Percentiles rank a stretch among this genome's conserved stretches.
phyloP scores from a whole-genome alignment of 2,329 filamentous ascomycete species.

The Phaeosphaeriaceae sp. region DNA sequence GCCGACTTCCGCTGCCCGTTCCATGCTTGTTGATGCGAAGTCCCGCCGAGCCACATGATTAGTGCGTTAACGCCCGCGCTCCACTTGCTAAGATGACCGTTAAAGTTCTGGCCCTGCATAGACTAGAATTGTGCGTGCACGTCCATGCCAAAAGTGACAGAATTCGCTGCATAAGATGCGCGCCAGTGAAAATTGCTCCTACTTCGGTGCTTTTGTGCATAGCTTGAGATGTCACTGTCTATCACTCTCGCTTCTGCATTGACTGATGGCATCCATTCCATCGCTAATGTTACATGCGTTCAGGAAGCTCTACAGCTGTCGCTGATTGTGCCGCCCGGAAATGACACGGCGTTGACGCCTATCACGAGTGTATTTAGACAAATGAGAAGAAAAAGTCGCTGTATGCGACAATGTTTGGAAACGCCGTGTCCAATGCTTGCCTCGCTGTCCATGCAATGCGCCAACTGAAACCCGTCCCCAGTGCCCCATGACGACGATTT shows the following conservation, averaged over 20 bases:
- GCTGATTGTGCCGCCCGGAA: neutral
- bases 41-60: neutral
- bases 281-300: neutral
- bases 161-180: neutral
- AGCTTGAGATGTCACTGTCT: neutral
- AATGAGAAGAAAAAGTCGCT: constrained; percentile 13
- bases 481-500: constrained; percentile 1
- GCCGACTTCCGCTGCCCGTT: neutral
- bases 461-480: constrained; percentile 20
- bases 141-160: neutral
- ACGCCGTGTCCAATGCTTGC: constrained; percentile 34
- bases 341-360: constrained; percentile 1
- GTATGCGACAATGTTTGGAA: constrained; percentile 23
- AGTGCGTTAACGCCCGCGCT: neutral
- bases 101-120: neutral
- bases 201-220: neutral
- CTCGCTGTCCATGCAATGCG: constrained; percentile 17
- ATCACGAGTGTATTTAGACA: neutral
- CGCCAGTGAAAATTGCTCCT: neutral
- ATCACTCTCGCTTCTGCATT: neutral
- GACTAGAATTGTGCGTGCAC: neutral
- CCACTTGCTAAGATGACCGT: neutral
- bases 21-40: neutral
- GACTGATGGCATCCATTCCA: neutral
- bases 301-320: neutral